Evolutionary conservation across 495 filamentous ascomycete genomes (phyloP), one percentile per base, ranked within the genome.

Genomic region (Tuber melanosporum): DNA sequence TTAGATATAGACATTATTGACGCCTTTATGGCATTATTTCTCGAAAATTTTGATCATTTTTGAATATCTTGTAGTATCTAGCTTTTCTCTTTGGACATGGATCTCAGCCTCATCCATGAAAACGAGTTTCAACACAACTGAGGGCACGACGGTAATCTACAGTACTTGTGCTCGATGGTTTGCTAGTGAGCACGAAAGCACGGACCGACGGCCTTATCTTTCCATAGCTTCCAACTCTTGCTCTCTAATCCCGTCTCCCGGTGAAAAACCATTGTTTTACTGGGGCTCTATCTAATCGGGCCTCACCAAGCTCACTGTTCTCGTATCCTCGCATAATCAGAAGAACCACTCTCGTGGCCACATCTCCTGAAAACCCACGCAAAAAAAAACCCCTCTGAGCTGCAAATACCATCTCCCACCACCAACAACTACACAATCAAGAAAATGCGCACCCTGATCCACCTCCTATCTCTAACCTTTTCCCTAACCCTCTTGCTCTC

Each of bases 401-500:
- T 66, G 15, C 57, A 66, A 66, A 66, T 26, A 66, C 26, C 26
- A 66, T 12, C 57, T 36, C 26, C 26, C 57, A 36, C 14, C 57
- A 36, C 26, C 26, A 52, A n/a, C 47, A n/a, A 9, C 47, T 1
- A 20, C 47, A 52, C 57, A 7, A 66, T 12, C 26, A 36, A 66
- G 57, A 66, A 36, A 66, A 66, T 66, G 57, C 57, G 15, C 14
- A 66, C 26, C 57, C 26, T 4, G 57, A 66, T 17, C 32, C 26
- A 66, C 26, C 57, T 57, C 52, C 52, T 57, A 57, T 57, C 52
- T 7, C 20, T 62, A 62, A 32, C 57, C 57, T 66, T 66, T 66
- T 66, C 26, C 57, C 57, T 66, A 66, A 66, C 57, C 26, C 26
- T 66, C 57, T 66, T 66, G 26, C 57, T 66, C 57, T 66, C n/a